These are phyloP conservation scores for Mycogone perniciosa DNA, from an alignment of 2,329 filamentous ascomycete genomes.

Conservation along the genomic window DNA sequence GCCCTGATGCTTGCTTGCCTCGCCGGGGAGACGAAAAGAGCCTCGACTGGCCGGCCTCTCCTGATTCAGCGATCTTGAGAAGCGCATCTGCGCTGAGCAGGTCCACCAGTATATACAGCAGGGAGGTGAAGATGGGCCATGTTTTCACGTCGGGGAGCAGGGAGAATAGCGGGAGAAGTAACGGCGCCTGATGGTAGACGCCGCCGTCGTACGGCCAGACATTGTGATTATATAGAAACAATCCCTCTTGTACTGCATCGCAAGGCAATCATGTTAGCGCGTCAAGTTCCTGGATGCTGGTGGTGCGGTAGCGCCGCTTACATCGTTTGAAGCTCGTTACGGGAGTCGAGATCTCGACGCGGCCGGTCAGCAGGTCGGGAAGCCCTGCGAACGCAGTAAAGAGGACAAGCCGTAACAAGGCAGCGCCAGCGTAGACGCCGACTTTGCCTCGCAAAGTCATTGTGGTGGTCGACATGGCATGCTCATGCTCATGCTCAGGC, in stretches of 20 bases:
- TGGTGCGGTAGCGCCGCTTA: conserved; percentile 39
- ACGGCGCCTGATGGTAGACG: conserved; percentile 72
- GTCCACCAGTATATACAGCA: conserved; percentile 78
- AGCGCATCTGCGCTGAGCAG: conserved; percentile 76
- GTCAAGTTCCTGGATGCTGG: background rate
- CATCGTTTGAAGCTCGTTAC: conserved; percentile 97
- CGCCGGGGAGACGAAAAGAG: conserved; percentile 74
- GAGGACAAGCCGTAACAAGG: conserved; percentile 70
- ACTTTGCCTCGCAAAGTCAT: conserved; percentile 38
- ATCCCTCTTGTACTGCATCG: conserved; percentile 76
- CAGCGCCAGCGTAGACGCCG: conserved; percentile 66
- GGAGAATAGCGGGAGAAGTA: conserved; percentile 86
- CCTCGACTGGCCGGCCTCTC: conserved; percentile 66
- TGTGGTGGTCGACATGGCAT: conserved; percentile 31
- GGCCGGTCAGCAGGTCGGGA: conserved; percentile 76
- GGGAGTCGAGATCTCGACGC: conserved; percentile 94
- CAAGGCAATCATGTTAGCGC: conserved; percentile 7
- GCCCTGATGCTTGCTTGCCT: conserved; percentile 65
- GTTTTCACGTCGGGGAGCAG: conserved; percentile 65
- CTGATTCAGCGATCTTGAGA: conserved; percentile 71
- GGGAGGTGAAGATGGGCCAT: conserved; percentile 66
- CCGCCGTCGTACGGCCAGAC: conserved; percentile 96
- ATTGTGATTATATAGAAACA: conserved; percentile 94
- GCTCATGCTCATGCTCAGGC: conserved; percentile 14
- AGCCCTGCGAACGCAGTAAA: conserved; percentile 76